phyloP scores from a whole-genome alignment of 73 alveolate genomes.

The Paramecium biaurelia region DNA sequence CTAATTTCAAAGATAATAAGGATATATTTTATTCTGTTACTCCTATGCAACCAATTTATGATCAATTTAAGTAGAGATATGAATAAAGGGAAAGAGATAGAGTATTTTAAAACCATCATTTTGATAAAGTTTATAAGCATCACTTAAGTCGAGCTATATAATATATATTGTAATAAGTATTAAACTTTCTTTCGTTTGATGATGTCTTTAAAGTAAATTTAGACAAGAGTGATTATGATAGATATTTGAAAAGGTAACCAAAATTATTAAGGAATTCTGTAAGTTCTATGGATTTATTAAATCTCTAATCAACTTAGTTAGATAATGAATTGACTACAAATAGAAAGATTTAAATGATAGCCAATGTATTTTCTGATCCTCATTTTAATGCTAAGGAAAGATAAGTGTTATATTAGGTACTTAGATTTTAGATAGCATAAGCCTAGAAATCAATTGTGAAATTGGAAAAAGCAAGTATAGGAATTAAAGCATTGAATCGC shows the following conservation, averaged over 20 bases:
- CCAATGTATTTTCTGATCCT: constrained; percentile 2
- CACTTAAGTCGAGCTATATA: not conserved
- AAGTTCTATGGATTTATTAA: not conserved
- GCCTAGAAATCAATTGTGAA: not conserved
- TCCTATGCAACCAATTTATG: constrained; percentile 5
- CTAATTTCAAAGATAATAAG: not conserved
- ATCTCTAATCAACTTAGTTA: not conserved
- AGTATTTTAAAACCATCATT: not conserved
- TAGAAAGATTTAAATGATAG: not conserved
- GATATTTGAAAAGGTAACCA: not conserved
- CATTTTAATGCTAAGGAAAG: constrained; percentile 18
- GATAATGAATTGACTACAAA: not conserved
- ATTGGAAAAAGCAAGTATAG: not conserved
- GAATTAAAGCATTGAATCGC: not conserved
- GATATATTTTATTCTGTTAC: not conserved
- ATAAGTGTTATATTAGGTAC: not conserved
- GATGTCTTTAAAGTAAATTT: not conserved
- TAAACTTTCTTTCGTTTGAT: not conserved
- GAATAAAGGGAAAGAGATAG: constrained; percentile 8
- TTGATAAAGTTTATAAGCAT: not conserved
- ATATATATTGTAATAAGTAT: not conserved
- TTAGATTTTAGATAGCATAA: not conserved
- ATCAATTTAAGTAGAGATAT: not conserved
- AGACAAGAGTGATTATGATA: not conserved
- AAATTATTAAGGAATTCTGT: not conserved